These are phyloP conservation scores for Malus hybrid DNA, from an alignment of 331 rosid species.

Conservation along the genomic window DNA sequence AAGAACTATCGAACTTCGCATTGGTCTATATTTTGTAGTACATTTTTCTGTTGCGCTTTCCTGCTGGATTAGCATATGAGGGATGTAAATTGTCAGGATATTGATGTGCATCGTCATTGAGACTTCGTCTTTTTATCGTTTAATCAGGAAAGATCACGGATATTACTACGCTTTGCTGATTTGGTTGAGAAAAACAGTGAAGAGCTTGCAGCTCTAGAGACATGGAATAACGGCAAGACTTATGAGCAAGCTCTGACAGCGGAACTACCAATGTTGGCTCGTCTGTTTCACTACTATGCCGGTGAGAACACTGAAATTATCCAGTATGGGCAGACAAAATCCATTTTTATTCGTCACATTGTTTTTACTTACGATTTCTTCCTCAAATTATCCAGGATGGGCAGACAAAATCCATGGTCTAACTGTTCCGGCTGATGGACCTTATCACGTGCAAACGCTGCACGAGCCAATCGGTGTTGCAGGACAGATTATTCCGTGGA, in stretches of 20 bases:
- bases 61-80: constrained; percentile 1
- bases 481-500: constrained; percentile 91
- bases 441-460: constrained; percentile 65
- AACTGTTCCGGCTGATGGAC: constrained; percentile 78
- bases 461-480: constrained; percentile 89
- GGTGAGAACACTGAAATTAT: constrained; percentile 31
- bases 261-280: constrained; percentile 56
- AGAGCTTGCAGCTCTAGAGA: constrained; percentile 72
- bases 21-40: background rate
- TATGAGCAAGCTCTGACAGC: constrained; percentile 52
- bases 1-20: background rate
- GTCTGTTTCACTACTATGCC: constrained; percentile 69
- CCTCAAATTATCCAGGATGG: constrained; percentile 50
- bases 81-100: background rate
- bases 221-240: constrained; percentile 80
- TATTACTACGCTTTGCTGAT: constrained; percentile 65
- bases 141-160: constrained; percentile 65
- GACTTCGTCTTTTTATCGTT: background rate
- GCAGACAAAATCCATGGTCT: constrained; percentile 87
- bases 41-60: background rate
- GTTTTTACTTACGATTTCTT: background rate
- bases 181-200: constrained; percentile 64
- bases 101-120: background rate
- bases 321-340: too few relatives aligned
- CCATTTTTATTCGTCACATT: background rate